phyloP scores from a whole-genome alignment of 2,329 filamentous ascomycete species.

The Penicillium aurantiogriseum region DNA sequence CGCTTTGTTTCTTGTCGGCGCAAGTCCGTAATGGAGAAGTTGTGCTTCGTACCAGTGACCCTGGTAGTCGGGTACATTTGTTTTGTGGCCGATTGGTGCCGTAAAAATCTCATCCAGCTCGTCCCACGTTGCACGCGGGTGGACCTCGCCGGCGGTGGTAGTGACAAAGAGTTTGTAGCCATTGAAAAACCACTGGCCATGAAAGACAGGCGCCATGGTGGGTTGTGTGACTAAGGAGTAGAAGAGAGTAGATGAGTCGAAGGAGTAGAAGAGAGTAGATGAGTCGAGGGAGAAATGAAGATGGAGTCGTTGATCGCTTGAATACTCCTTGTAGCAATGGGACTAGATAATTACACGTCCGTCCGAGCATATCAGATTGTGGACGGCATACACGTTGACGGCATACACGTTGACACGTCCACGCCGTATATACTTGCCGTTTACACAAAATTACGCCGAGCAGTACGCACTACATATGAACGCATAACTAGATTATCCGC shows the following conservation, averaged over 20 bases:
- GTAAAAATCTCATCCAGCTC: constrained; percentile 49
- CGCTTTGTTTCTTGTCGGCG: constrained; percentile 57
- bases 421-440: neutral
- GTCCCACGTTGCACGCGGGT: constrained; percentile 45
- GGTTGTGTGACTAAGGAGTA: too few relatives aligned
- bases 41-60: constrained; percentile 64
- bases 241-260: neutral
- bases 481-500: too few relatives aligned
- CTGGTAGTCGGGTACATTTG: constrained; percentile 48
- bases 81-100: neutral
- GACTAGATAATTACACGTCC: too few relatives aligned
- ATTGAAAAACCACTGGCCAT: constrained; percentile 46
- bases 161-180: constrained; percentile 48
- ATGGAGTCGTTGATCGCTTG: neutral
- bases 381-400: neutral
- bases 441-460: neutral
- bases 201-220: constrained; percentile 25
- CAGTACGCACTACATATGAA: too few relatives aligned
- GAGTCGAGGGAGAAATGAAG: neutral
- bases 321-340: too few relatives aligned
- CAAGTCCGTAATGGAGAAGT: constrained; percentile 61
- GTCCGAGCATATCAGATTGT: too few relatives aligned
- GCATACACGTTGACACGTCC: neutral
- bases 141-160: constrained; percentile 40
- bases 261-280: neutral